These are phyloP conservation scores for Xylariales sp. DNA, from an alignment of 2,329 filamentous ascomycete species.

Conservation along the genomic window DNA sequence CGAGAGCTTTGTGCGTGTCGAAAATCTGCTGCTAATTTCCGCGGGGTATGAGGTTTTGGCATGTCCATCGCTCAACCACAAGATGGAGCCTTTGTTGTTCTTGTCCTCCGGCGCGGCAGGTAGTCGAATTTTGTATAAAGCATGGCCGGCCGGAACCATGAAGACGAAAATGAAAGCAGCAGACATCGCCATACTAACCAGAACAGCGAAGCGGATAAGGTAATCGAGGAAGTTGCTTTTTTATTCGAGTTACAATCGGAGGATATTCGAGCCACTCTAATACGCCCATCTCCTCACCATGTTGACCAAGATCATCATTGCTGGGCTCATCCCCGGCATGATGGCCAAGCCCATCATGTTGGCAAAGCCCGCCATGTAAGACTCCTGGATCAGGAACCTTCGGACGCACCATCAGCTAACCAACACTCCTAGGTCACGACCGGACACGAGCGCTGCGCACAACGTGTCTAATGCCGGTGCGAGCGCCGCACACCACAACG, in stretches of 20 bases:
- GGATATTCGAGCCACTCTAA: conserved; percentile 17
- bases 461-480: background rate
- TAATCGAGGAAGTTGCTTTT: conserved; percentile 5
- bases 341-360: conserved; percentile 47
- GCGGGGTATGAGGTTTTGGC: conserved; percentile 27
- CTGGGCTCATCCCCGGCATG: conserved; percentile 45
- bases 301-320: conserved; percentile 46
- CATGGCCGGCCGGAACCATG: conserved; percentile 14
- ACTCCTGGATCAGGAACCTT: too few relatives aligned
- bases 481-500: too few relatives aligned
- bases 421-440: background rate
- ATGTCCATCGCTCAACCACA: conserved; percentile 21
- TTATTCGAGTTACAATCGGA: conserved; percentile 19
- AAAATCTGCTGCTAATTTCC: conserved; percentile 20
- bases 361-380: conserved; percentile 36
- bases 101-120: background rate
- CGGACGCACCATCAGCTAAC: too few relatives aligned
- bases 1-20: conserved; percentile 15
- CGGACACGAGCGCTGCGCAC: too few relatives aligned
- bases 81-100: conserved; percentile 20
- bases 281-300: conserved; percentile 39
- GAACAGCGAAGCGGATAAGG: conserved; percentile 19
- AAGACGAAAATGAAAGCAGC: background rate
- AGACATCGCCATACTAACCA: conserved; percentile 22
- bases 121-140: conserved; percentile 34